Base-by-base conservation (phyloP, 805 yeast genomes). In the Spathaspora boniae region DNA sequence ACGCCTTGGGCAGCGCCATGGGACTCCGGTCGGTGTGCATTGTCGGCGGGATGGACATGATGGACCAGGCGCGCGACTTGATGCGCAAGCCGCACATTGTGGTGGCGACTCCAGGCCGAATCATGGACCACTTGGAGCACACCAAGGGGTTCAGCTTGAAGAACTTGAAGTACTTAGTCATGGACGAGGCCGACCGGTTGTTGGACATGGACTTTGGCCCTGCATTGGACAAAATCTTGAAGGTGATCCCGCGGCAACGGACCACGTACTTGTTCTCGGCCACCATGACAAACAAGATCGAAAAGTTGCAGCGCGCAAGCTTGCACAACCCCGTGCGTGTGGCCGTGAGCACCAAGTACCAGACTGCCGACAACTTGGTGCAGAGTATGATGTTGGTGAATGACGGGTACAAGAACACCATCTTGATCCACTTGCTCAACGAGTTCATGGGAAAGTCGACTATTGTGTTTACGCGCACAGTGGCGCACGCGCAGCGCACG, bases 21-120 rank as follows among this genome's bases (percentile, higher is more conserved):
- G 98, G 98, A 2, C 74, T 91, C n/a, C 72, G 95, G 51, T 72
- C 91, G 16, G 80, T 80, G 3, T 88, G 95, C 39, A 76, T 91
- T 44, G 96, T 93, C 24, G 98, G 98, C 48, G 98, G 98, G 43
- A 89, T 93, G 91, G 96, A 87, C 56, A 84, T 86, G 85, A 87
- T 93, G 93, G 95, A 88, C 47, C 98, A 91, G 62, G 93, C 97
- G 0, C 74, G 95, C 42, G 96, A 93, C 45, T 70, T 91, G 50
- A 84, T 86, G 83, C 76, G 93, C 47, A 88, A 86, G 51, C 98
- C 98, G 3, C 98, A 91, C 54, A 76, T 91, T 30, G 75, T 91
- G 37, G 95, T 91, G 42, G 98, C 98, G 15, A 93, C 98, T 0
- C 98, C 98, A 0, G 95, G 95, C 34, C 72, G 96, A 58, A 67